Evolutionary conservation across 129 eudicot species (phyloP).

Genomic region (Flaveria robusta): DNA sequence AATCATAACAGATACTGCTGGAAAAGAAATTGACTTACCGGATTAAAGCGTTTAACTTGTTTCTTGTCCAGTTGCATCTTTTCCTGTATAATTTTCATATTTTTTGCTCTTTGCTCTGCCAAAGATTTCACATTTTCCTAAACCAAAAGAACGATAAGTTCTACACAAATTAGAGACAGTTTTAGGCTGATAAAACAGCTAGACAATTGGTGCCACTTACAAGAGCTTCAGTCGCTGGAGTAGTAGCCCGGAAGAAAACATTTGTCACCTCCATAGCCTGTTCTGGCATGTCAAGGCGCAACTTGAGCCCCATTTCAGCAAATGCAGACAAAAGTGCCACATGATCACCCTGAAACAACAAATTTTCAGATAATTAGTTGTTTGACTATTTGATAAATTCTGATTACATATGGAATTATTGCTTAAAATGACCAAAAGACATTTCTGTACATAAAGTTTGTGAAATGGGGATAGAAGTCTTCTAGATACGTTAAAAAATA

Average conservation of each 20-base stretch:
- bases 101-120: constrained; percentile 70
- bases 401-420: neutral
- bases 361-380: neutral
- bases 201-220: constrained; percentile 45
- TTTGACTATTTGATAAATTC: neutral
- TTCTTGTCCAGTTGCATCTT: constrained; percentile 83
- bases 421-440: neutral
- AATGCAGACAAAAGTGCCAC: constrained; percentile 97
- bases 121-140: constrained; percentile 76
- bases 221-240: constrained; percentile 80
- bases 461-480: neutral
- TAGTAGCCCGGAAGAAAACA: constrained; percentile 82
- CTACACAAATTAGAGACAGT: constrained; percentile 9
- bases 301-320: constrained; percentile 92
- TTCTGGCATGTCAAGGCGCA: constrained; percentile 92
- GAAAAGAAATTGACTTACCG: constrained; percentile 52
- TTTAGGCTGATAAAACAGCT: neutral
- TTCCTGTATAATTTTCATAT: constrained; percentile 69
- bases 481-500: neutral
- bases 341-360: constrained; percentile 78
- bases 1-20: neutral
- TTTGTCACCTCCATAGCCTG: constrained; percentile 91
- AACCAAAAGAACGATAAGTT: constrained; percentile 23
- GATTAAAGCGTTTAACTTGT: constrained; percentile 84
- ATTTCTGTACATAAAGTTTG: neutral